Evolutionary conservation across 441 rosid genomes (phyloP), one percentile per base, ranked within the genome.

Genomic region (Erysimum pusillum): DNA sequence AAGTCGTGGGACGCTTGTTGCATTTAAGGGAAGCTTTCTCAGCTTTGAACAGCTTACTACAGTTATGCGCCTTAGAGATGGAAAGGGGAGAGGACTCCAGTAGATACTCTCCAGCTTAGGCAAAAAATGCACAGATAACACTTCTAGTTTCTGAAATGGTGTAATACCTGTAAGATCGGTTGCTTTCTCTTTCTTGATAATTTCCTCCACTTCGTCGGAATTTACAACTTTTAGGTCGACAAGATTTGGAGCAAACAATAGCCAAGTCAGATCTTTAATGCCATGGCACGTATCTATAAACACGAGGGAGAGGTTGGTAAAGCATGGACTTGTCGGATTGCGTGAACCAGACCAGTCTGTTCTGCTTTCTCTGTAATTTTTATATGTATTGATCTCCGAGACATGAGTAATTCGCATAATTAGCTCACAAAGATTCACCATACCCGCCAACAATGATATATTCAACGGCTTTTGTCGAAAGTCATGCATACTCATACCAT

Each of bases 211-310:
- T 6, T 57, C 9, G 0, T 0, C 3, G 25, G n/a, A 59, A 1
- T 4, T 0, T 1, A 0, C 11, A 71, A 63, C 18, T 0, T 0
- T 0, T 9, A 15, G 72, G 59, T 0, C 0, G 36, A 18, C 46
- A 56, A 74, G 77, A 31, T 76, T 71, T 52, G 81, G 72, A 42
- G 74, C 79, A 11, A 69, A 51, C 57, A 74, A 0, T 18, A 80
- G 18, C 82, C 79, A 78, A 35, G 81, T 81, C 69, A 83, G 42
- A 61, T 83, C 69, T 44, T 10, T 28, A 12, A 78, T 7, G 9
- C 52, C 1, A 5, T 1, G 9, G 62, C 79, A 78, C 0, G 0
- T 0, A 0, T 0, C 0, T 46, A 75, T 5, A 0, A 0, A 0
- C 6, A 80, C 31, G 0, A 0, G 0, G 17, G 12, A 54, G 63